Evolutionary conservation across 1,284 basidiomycete species (phyloP).

Genomic region (Leccinum solheimii): DNA sequence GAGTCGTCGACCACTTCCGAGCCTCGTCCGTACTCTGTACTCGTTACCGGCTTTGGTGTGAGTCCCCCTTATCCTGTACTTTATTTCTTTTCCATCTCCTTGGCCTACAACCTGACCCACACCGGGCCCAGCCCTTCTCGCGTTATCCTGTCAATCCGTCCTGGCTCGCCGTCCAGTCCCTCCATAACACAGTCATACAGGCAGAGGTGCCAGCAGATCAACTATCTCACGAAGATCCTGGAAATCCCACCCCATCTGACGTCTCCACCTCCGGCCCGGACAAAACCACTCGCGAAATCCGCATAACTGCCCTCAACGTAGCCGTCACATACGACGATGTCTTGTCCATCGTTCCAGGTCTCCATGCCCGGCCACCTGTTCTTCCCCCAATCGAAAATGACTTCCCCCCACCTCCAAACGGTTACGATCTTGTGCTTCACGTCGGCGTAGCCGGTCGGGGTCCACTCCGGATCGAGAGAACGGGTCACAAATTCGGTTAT

Average conservation of each 20-base stretch:
- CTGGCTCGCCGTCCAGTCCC: slow-evolving; percentile 59
- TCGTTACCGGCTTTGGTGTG: slow-evolving; percentile 63
- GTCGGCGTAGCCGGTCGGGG: slow-evolving; percentile 69
- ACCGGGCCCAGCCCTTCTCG: slow-evolving; percentile 50
- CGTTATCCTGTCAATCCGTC: slow-evolving; percentile 59
- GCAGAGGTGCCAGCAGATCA: slow-evolving; percentile 37
- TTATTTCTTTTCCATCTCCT: slow-evolving; percentile 13
- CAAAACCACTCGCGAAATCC: slow-evolving; percentile 42
- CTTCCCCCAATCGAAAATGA: slow-evolving; percentile 44
- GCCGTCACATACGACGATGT: slow-evolving; percentile 66
- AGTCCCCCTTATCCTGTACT: slow-evolving; percentile 36
- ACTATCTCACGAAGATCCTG: slow-evolving; percentile 7
- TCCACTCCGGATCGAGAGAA: slow-evolving; percentile 61
- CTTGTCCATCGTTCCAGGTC: slow-evolving; percentile 53
- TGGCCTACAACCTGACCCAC: slow-evolving; percentile 16
- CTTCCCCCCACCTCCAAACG: slow-evolving; percentile 46
- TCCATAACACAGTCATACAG: slow-evolving; percentile 53
- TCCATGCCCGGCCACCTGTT: slow-evolving; percentile 63
- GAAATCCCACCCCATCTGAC: neutral
- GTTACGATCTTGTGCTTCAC: slow-evolving; percentile 76
- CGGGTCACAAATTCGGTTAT: slow-evolving; percentile 71
- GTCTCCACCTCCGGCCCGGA: slow-evolving; percentile 9
- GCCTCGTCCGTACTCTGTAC: slow-evolving; percentile 42
- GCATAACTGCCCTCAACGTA: slow-evolving; percentile 61
- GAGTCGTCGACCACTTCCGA: neutral